Conservation (phyloP, 169 alveolate species). For the Theileria parva region DNA sequence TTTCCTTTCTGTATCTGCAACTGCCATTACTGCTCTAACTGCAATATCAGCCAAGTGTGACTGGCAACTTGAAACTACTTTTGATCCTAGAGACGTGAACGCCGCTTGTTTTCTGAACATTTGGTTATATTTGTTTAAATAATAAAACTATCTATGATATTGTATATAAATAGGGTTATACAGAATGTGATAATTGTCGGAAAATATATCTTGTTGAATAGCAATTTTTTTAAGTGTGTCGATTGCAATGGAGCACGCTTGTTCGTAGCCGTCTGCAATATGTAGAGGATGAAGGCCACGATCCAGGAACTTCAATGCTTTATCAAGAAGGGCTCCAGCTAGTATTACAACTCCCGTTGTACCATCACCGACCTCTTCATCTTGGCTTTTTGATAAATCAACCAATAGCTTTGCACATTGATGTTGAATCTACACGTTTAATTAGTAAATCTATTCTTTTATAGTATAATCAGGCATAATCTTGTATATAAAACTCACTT, state of each 20-base stretch:
- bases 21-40: conserved; percentile 96
- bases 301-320: conserved; percentile 92
- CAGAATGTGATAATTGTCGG: conserved; percentile 72
- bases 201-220: conserved; percentile 77
- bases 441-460: background rate
- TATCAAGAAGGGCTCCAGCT: conserved; percentile 97
- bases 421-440: conserved; percentile 83
- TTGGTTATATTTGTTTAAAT: background rate
- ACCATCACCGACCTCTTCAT: conserved; percentile 99
- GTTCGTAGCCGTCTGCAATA: conserved; percentile 97
- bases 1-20: conserved; percentile 94
- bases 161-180: background rate
- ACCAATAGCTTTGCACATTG: conserved; percentile 98
- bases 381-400: conserved; percentile 97
- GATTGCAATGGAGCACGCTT: conserved; percentile 95
- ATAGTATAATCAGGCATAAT: conserved; percentile 1
- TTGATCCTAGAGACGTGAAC: conserved; percentile 95
- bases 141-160: background rate
- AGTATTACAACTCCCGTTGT: conserved; percentile 99
- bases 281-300: conserved; percentile 97
- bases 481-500: conserved; percentile 71
- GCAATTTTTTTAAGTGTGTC: conserved; percentile 88
- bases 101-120: conserved; percentile 84
- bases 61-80: conserved; percentile 92
- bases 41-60: conserved; percentile 92